Evolutionary conservation across 2,329 filamentous ascomycete species (phyloP), one percentile per base, ranked within the genome.

Genomic region (Orbilia quercus): DNA sequence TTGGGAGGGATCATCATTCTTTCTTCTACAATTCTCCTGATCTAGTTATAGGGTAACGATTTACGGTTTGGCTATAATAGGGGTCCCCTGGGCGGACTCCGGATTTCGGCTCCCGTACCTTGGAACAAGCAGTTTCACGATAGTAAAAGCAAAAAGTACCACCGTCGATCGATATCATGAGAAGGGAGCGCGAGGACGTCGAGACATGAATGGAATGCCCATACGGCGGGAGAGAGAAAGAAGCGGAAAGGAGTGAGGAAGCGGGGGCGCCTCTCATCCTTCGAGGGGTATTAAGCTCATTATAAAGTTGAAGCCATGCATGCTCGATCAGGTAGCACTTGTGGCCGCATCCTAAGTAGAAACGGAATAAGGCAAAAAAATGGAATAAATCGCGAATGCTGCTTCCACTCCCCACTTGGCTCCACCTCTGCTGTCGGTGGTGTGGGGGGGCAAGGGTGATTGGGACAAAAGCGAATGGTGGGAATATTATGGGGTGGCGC

Each of bases 1-100:
- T 69, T 60, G 4, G 64, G 25, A 25, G 28, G 23, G 38, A 69
- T 54, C 64, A 69, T 69, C 54, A 23, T 69, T 9, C 2, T 50
- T 50, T 5, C 38, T 54, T 16, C 23, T n/a, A 31, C 23, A 3
- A 14, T 22, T 5, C 36, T 14, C 4, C n/a, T 14, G 9, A 6
- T 40, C 5, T 12, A 3, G n/a, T 40, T 14, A 12, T 54, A 40
- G 7, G 31, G 50, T 11, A 54, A 54, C 18, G 50, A 54, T 54
- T 54, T 54, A 38, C 50, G 22, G 6, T 50, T 47, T 16, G 20
- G 12, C 23, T n/a, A 50, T 28, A 14, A 9, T n/a, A n/a, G n/a
- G n/a, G n/a, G n/a, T n/a, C n/a, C n/a, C n/a, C n/a, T n/a, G n/a
- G n/a, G n/a, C n/a, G n/a, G n/a, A n/a, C n/a, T n/a, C n/a, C n/a